Evolutionary conservation across 495 filamentous ascomycete genomes (phyloP).

Genomic region (Usnea hakonensis): DNA sequence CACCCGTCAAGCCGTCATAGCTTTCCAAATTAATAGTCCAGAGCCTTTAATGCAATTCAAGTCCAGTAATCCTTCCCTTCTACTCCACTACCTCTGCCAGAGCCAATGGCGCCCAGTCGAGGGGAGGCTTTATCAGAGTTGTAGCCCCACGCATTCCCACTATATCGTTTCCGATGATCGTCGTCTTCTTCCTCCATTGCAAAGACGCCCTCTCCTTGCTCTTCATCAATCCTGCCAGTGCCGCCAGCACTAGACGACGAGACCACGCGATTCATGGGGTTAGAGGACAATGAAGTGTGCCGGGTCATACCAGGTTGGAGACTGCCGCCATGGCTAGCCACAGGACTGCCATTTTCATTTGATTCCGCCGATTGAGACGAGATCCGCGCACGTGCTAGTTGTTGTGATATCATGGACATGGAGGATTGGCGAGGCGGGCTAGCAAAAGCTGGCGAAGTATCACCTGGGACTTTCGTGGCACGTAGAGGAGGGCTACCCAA

Average conservation of each 20-base stretch:
- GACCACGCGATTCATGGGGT: constrained; percentile 37
- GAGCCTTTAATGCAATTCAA: constrained; percentile 2
- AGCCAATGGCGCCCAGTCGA: constrained; percentile 13
- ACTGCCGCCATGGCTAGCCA: constrained; percentile 27
- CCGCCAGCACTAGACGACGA: constrained; percentile 38
- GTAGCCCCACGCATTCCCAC: constrained; percentile 13
- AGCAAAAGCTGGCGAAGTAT: constrained; percentile 55
- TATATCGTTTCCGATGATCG: constrained; percentile 27
- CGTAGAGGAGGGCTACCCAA: constrained; percentile 61
- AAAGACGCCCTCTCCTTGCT: constrained; percentile 66
- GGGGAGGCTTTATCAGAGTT: constrained; percentile 10
- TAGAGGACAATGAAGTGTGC: constrained; percentile 28
- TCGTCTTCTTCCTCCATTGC: constrained; percentile 72
- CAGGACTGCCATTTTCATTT: constrained; percentile 10
- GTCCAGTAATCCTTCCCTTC: constrained; percentile 12
- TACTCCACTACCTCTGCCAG: constrained; percentile 1
- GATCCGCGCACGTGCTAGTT: constrained; percentile 51
- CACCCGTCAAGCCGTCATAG: neutral
- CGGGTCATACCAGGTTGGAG: constrained; percentile 42
- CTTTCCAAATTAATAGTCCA: neutral
- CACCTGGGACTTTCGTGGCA: constrained; percentile 46
- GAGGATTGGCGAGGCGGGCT: constrained; percentile 59
- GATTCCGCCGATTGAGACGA: constrained; percentile 22
- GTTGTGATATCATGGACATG: constrained; percentile 63
- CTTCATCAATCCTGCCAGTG: constrained; percentile 66